These are phyloP conservation scores for Nicotiana undulata DNA, from an alignment of 257 asterid species.

Conservation along the genomic window DNA sequence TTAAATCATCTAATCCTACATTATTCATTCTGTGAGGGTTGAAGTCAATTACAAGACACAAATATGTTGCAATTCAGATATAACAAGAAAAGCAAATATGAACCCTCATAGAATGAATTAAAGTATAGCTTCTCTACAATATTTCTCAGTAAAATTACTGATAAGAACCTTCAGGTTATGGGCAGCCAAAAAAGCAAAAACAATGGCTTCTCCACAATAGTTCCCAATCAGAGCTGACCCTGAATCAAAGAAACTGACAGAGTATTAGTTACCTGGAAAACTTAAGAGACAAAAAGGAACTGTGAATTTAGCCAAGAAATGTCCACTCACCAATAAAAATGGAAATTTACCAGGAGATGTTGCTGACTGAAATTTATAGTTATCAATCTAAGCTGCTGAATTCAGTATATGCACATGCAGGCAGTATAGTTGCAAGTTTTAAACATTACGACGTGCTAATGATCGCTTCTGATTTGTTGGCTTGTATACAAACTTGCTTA, in stretches of 20 bases:
- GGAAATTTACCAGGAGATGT: background rate
- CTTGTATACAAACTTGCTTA: constrained; percentile 33
- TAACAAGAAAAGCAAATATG: too few relatives aligned
- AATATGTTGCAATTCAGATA: too few relatives aligned
- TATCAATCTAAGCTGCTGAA: background rate
- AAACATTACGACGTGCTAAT: constrained; percentile 26
- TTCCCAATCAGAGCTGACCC: background rate
- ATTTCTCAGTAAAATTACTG: background rate
- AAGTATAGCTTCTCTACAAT: too few relatives aligned
- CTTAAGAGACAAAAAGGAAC: background rate
- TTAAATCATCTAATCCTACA: too few relatives aligned
- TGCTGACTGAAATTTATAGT: background rate
- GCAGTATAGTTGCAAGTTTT: constrained; percentile 1
- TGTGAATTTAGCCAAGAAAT: background rate
- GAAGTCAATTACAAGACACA: too few relatives aligned
- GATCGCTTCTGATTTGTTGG: constrained; percentile 27
- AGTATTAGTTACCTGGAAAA: background rate
- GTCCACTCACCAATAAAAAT: background rate
- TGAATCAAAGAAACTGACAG: background rate
- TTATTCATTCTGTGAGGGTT: too few relatives aligned
- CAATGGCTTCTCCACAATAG: background rate
- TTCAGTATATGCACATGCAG: background rate
- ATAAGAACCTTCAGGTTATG: background rate
- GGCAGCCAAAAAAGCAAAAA: background rate
- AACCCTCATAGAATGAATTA: too few relatives aligned